phyloP scores from a whole-genome alignment of 768 basidiomycete species.

The Obba rivulosa region DNA sequence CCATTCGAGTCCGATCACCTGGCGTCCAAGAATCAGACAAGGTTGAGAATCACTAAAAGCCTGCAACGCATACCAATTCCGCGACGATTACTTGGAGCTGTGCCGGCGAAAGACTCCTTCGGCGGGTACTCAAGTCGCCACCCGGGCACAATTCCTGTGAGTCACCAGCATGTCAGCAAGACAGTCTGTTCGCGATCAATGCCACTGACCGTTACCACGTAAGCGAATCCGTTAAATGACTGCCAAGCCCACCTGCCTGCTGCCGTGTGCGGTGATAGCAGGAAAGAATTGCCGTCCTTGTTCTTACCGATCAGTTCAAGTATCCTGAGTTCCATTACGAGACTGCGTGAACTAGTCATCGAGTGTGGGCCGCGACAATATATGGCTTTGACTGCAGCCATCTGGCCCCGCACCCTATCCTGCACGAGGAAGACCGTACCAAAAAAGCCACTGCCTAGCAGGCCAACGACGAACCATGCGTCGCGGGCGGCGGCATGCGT shows the following conservation, averaged over 20 bases:
- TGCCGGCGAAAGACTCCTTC: not conserved
- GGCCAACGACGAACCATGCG: constrained; percentile 5
- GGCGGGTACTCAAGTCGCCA: constrained; percentile 14
- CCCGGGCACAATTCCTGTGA: constrained; percentile 14
- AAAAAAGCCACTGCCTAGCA: constrained; percentile 15
- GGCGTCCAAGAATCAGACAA: not conserved
- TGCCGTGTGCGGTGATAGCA: constrained; percentile 9
- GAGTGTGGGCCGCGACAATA: constrained; percentile 4
- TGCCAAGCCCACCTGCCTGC: constrained; percentile 9
- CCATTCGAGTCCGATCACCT: constrained; percentile 26
- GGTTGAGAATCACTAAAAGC: not conserved
- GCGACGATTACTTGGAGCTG: constrained; percentile 13
- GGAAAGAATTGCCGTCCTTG: constrained; percentile 6
- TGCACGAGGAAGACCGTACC: constrained; percentile 16
- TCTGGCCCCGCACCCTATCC: not conserved
- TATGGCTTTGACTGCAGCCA: constrained; percentile 20
- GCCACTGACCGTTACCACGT: constrained; percentile 15
- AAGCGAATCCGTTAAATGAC: constrained; percentile 10
- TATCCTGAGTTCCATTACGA: constrained; percentile 17
- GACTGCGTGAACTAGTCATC: constrained; percentile 6
- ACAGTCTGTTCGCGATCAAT: not conserved
- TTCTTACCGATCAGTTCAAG: constrained; percentile 4
- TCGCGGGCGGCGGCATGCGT: not conserved
- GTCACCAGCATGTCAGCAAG: not conserved
- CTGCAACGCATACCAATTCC: constrained; percentile 15